These are phyloP conservation scores for Saksenaea oblongispora DNA, from an alignment of 371 early-diverging fungal genomes.

Conservation along the genomic window DNA sequence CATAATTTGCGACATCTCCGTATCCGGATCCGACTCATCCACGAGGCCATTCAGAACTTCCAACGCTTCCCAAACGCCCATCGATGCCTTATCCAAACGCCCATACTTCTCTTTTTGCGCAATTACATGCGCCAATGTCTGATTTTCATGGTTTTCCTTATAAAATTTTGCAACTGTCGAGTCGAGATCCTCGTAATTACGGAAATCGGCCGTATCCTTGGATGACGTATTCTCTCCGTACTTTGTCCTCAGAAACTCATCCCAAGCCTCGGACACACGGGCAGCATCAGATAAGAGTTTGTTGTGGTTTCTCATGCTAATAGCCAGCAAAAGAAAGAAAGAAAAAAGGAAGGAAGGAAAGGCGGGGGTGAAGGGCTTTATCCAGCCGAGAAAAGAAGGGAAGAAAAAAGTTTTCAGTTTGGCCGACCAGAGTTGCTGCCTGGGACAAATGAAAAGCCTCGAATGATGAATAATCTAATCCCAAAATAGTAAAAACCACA, in stretches of 20 bases:
- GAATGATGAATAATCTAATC: too few species aligned
- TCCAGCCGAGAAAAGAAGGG: background rate
- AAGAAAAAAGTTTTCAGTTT: background rate
- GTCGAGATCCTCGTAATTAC: slow-evolving; percentile 36
- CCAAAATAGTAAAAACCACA: too few species aligned
- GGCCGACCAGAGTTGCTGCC: background rate
- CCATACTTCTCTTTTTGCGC: slow-evolving; percentile 32
- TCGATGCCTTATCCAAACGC: slow-evolving; percentile 26
- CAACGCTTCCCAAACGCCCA: slow-evolving; percentile 58
- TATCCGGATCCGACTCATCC: slow-evolving; percentile 57
- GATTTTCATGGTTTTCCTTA: slow-evolving; percentile 44
- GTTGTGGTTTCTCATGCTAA: background rate
- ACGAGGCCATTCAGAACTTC: slow-evolving; percentile 51
- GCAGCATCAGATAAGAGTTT: slow-evolving; percentile 23
- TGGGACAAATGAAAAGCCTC: too few species aligned
- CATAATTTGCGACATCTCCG: slow-evolving; percentile 46
- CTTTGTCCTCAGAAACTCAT: slow-evolving; percentile 28
- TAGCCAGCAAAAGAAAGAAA: background rate
- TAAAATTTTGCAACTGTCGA: slow-evolving; percentile 34
- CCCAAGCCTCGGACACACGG: slow-evolving; percentile 34
- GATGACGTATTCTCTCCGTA: slow-evolving; percentile 25
- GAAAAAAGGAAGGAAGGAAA: background rate
- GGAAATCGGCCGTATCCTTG: slow-evolving; percentile 14
- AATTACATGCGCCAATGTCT: slow-evolving; percentile 41
- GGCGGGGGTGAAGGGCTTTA: too few species aligned